phyloP scores from a whole-genome alignment of 129 eudicot genomes.

The Pulicaria dysenterica region DNA sequence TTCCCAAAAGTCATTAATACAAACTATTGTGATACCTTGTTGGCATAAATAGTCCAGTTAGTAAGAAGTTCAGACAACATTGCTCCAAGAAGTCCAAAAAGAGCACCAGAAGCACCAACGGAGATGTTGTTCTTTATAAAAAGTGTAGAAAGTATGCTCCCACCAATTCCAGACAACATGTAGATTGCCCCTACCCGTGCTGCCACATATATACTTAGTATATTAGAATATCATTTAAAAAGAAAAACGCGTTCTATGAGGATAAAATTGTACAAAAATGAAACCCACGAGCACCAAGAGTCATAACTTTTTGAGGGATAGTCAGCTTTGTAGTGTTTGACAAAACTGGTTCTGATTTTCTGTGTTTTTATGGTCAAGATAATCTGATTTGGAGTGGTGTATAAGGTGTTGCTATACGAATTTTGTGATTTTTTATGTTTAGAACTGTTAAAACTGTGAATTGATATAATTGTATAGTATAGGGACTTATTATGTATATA shows the following conservation, averaged over 20 bases:
- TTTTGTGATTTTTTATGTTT: neutral
- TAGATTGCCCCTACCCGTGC: constrained; percentile 84
- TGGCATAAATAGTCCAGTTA: constrained; percentile 92
- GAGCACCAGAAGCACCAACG: constrained; percentile 99
- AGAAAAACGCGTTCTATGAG: neutral
- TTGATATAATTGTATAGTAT: too few relatives aligned
- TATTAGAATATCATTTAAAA: constrained; percentile 2
- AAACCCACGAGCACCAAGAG: neutral
- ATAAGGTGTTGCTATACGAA: neutral
- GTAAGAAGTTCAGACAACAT: constrained; percentile 91
- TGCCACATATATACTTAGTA: constrained; percentile 36
- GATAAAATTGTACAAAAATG: neutral
- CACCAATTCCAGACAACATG: constrained; percentile 84
- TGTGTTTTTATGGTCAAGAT: neutral
- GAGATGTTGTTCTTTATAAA: constrained; percentile 76
- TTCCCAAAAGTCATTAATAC: neutral
- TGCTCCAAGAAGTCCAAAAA: constrained; percentile 96
- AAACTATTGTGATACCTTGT: constrained; percentile 54
- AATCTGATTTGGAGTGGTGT: neutral
- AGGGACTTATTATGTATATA: too few relatives aligned
- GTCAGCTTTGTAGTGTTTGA: neutral
- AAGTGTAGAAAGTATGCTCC: constrained; percentile 81
- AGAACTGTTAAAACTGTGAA: too few relatives aligned
- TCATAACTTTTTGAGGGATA: neutral
- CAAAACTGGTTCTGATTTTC: neutral